Evolutionary conservation across 2,329 filamentous ascomycete species (phyloP), one percentile per base, ranked within the genome.

Genomic region (Geosmithia flava): DNA sequence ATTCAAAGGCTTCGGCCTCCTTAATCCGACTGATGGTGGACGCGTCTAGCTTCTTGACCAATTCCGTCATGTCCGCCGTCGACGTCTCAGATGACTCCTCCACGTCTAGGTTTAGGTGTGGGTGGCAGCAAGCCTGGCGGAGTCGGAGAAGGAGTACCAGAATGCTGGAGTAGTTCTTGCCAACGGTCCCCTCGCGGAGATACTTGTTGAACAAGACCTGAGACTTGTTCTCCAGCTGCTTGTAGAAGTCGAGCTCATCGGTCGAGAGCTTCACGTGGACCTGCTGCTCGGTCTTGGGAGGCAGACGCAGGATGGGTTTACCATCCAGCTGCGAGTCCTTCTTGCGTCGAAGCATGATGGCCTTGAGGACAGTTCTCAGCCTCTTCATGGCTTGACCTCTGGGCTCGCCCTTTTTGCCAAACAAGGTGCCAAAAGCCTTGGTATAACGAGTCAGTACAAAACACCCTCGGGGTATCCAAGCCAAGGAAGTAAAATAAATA

Each of bases 291-390:
- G 78, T 81, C 56, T 94, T 80, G 6, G 78, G 67, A 0, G 89
- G 88, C 10, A 95, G 74, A 50, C 79, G 81, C 8, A 95, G 67
- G 53, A 95, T 88, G 48, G 85, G 86, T 55, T 86, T 76, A 7
- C 88, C 89, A 59, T 95, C 83, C 48, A 95, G 82, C 53, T 76
- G 68, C 0, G 87, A 88, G 33, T 78, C 74, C 65, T 95, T 95
- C 49, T 83, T 90, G 19, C 90, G 83, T 27, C 89, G 83, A 46
- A 95, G 72, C 66, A 95, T 82, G 45, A 90, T 80, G 1, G 85
- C 84, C 56, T 87, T 88, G 39, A 95, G 75, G 5, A 95, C 64
- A 6, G 80, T 79, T 50, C 87, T 87, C 5, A 95, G 67, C 54
- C 81, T 78, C 47, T 67, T 67, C 81, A 95, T 87, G 8, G 37